phyloP scores from a whole-genome alignment of 2,329 filamentous ascomycete genomes.

The Coniochaeta sp. region DNA sequence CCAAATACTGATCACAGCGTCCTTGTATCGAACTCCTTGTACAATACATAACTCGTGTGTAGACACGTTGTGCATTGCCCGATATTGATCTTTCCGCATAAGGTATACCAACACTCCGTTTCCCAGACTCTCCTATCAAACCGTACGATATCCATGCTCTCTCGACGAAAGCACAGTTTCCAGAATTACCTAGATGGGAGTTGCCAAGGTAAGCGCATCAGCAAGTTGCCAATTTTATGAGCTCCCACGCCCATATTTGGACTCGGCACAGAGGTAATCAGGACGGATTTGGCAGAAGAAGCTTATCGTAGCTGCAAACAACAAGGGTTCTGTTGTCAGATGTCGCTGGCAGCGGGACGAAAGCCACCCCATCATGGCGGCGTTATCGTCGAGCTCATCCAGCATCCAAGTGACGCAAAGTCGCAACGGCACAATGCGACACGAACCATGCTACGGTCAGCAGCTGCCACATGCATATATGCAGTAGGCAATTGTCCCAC shows the following conservation, averaged over 20 bases:
- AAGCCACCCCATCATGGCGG: not conserved
- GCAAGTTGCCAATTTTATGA: not conserved
- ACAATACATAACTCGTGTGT: too few relatives aligned
- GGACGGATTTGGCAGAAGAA: not conserved
- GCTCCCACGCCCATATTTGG: not conserved
- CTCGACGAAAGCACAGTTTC: not conserved
- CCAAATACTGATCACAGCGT: too few relatives aligned
- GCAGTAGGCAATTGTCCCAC: not conserved
- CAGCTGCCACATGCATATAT: not conserved
- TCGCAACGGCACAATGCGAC: not conserved
- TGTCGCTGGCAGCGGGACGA: not conserved
- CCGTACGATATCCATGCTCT: not conserved
- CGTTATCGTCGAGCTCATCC: not conserved
- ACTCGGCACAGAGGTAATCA: not conserved
- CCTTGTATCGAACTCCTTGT: too few relatives aligned
- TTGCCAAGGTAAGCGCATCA: not conserved
- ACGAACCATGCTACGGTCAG: not conserved
- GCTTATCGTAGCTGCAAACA: not conserved
- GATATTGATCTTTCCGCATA: too few relatives aligned
- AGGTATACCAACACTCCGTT: not conserved
- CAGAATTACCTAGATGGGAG: too few relatives aligned
- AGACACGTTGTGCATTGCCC: too few relatives aligned
- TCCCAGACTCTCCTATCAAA: not conserved
- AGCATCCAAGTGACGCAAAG: not conserved
- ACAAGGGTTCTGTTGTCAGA: not conserved